Evolutionary conservation across 352 stramenopile genomes (phyloP).

Genomic region (Lagenidium giganteum): DNA sequence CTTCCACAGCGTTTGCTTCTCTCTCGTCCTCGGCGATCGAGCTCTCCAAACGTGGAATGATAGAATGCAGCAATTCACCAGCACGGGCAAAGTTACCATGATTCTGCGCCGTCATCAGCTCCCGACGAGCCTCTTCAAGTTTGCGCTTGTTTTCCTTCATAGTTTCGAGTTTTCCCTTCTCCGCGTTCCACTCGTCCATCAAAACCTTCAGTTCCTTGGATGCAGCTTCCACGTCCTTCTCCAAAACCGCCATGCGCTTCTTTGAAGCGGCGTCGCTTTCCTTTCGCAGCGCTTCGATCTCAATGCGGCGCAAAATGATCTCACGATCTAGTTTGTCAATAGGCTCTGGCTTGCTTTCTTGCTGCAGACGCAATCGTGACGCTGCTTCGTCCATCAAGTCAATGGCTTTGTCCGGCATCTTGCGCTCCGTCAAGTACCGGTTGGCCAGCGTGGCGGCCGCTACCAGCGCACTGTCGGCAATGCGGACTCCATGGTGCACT

Average conservation of each 20-base stretch:
- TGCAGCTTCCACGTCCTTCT: conserved; percentile 59
- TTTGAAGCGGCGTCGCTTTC: conserved; percentile 72
- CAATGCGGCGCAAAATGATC: conserved; percentile 74
- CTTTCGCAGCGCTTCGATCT: conserved; percentile 78
- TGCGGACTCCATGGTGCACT: conserved; percentile 95
- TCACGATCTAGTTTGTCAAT: conserved; percentile 81
- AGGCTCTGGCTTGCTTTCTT: conserved; percentile 78
- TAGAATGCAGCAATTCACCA: conserved; percentile 74
- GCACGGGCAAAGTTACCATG: conserved; percentile 70
- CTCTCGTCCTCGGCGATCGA: conserved; percentile 58
- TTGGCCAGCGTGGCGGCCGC: conserved; percentile 92
- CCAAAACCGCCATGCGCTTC: conserved; percentile 51
- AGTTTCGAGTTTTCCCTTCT: conserved; percentile 69
- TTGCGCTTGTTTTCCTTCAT: conserved; percentile 76
- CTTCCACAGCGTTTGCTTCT: conserved; percentile 7
- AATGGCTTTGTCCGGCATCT: conserved; percentile 96
- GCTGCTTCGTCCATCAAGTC: conserved; percentile 95
- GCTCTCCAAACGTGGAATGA: conserved; percentile 69
- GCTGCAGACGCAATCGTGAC: conserved; percentile 70
- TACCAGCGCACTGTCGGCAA: conserved; percentile 92
- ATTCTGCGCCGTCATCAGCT: conserved; percentile 72
- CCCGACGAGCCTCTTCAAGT: conserved; percentile 65
- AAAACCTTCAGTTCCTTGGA: conserved; percentile 52
- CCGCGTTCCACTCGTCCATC: conserved; percentile 70
- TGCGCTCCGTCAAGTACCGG: conserved; percentile 89